Evolutionary conservation across 2,329 filamentous ascomycete species (phyloP).

Genomic region (Microdochium paspali): DNA sequence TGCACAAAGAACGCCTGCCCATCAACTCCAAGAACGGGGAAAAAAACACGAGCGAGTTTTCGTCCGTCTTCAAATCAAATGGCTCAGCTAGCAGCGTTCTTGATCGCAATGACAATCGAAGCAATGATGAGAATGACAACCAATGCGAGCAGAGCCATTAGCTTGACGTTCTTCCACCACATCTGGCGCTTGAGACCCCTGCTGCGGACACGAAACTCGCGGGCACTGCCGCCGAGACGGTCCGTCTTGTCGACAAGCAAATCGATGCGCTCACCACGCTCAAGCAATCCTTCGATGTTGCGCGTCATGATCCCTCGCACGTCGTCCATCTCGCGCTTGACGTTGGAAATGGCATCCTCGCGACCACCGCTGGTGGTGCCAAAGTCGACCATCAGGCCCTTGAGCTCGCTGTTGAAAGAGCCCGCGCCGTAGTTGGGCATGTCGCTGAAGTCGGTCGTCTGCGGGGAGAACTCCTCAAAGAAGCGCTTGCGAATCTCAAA

Average conservation of each 20-base stretch:
- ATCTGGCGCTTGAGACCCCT: constrained; percentile 81
- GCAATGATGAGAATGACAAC: constrained; percentile 53
- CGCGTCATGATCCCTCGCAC: constrained; percentile 90
- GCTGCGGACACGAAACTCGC: constrained; percentile 84
- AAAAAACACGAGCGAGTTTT: no score
- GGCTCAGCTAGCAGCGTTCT: constrained; percentile 25
- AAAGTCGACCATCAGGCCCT: constrained; percentile 71
- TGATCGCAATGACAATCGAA: constrained; percentile 44
- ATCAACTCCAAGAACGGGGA: no score
- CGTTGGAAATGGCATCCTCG: constrained; percentile 74
- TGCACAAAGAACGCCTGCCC: neutral
- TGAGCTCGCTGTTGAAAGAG: constrained; percentile 74
- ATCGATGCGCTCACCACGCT: constrained; percentile 88
- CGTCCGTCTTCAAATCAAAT: neutral
- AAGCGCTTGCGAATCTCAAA: constrained; percentile 87
- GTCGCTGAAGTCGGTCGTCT: constrained; percentile 60
- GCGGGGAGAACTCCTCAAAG: constrained; percentile 57
- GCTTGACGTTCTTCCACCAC: constrained; percentile 99
- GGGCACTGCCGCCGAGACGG: constrained; percentile 74
- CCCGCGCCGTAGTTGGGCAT: constrained; percentile 86
- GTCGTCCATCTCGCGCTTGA: constrained; percentile 84
- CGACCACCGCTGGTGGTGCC: constrained; percentile 68
- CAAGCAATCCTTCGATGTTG: constrained; percentile 84
- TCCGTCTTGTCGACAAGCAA: constrained; percentile 95
- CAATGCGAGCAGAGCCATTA: constrained; percentile 72